Percentiles rank a stretch among this genome's conserved stretches.
These are phyloP conservation scores for Bonia amplexicaulis DNA, from an alignment of 176 grass and related monocot genomes.

Conservation along the genomic window DNA sequence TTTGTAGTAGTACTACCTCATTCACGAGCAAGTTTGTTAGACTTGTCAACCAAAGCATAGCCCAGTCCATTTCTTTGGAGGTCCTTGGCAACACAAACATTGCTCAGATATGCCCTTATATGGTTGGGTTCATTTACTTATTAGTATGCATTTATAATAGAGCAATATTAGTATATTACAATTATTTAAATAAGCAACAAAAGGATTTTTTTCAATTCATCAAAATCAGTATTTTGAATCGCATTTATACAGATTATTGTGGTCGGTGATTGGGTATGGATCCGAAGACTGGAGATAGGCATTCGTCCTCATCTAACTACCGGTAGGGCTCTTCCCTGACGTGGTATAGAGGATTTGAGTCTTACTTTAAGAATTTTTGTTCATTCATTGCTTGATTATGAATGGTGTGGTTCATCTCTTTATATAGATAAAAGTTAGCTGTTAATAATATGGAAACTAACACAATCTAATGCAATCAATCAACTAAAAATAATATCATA, in stretches of 20 bases:
- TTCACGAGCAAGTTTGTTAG: constrained; percentile 66
- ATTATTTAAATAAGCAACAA: not conserved
- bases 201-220: not conserved
- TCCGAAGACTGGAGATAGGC: too few species aligned
- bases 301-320: too few species aligned
- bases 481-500: too few species aligned
- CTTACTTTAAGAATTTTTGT: too few species aligned
- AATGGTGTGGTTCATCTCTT: too few species aligned
- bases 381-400: too few species aligned
- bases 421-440: too few species aligned
- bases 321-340: too few species aligned
- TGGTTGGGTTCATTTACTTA: constrained; percentile 58
- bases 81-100: constrained; percentile 94
- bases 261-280: too few species aligned
- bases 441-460: too few species aligned
- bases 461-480: too few species aligned
- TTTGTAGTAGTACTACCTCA: constrained; percentile 42
- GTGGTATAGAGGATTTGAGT: too few species aligned
- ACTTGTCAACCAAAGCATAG: constrained; percentile 67
- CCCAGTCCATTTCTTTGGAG: constrained; percentile 82
- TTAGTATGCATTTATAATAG: constrained; percentile 22
- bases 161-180: constrained; percentile 1
- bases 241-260: not conserved
- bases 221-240: constrained; percentile 5
- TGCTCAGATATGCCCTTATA: constrained; percentile 82